Percentiles rank a stretch among this genome's conserved stretches.
These are phyloP conservation scores for Blastobotrys buckinghamii DNA, from an alignment of 1,139 yeast genomes.

Conservation along the genomic window DNA sequence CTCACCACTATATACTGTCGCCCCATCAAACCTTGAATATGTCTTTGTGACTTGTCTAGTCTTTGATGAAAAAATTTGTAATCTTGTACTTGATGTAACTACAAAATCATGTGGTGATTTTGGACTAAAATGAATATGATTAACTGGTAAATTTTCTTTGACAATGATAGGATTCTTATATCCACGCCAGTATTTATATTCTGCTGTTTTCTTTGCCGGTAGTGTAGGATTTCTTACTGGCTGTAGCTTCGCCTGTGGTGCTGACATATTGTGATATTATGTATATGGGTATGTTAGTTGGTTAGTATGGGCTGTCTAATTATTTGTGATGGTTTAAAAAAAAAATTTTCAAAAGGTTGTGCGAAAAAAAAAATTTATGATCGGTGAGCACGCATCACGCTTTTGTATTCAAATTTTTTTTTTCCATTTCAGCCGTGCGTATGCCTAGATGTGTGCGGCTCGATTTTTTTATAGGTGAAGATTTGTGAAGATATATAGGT, in stretches of 20 bases:
- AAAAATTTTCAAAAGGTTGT: not conserved
- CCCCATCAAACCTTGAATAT: conserved; percentile 81
- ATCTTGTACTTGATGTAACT: conserved; percentile 84
- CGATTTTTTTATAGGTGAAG: no score
- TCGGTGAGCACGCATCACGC: no score
- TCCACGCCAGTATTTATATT: conserved; percentile 91
- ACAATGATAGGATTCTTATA: conserved; percentile 78
- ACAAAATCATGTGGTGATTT: conserved; percentile 87
- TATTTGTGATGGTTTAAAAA: not conserved
- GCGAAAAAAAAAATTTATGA: no score
- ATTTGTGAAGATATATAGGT: no score
- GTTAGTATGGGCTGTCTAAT: no score
- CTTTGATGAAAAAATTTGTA: conserved; percentile 86
- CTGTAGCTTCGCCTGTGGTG: conserved; percentile 62
- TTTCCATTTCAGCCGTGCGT: no score
- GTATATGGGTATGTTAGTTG: not conserved
- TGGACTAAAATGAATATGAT: conserved; percentile 84
- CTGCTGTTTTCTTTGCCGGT: conserved; percentile 86
- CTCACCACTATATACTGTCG: conserved; percentile 57
- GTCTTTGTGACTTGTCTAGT: conserved; percentile 89
- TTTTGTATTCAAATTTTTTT: no score
- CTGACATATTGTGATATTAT: conserved; percentile 56
- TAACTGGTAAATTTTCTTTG: conserved; percentile 89
- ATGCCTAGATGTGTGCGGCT: no score
- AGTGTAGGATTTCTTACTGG: conserved; percentile 68